These are phyloP conservation scores for Lactifluus piperatus DNA, from an alignment of 768 basidiomycete species.

Conservation along the genomic window DNA sequence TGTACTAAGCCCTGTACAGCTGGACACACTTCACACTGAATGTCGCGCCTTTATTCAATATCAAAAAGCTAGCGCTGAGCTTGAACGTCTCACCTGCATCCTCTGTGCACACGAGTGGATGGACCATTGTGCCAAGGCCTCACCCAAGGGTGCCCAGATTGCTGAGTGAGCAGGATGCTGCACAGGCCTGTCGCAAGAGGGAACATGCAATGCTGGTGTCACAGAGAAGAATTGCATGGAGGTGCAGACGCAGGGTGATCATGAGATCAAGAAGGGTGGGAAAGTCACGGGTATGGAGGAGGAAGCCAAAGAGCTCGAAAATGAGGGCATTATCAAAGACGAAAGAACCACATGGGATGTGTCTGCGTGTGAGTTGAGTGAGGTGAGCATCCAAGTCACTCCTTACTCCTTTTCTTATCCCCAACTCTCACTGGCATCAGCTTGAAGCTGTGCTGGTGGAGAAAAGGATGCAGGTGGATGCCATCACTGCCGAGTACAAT, in stretches of 20 bases:
- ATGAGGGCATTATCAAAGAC: conserved; percentile 64
- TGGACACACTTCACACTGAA: conserved; percentile 82
- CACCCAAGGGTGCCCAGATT: conserved; percentile 49
- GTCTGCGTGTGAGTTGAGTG: conserved; percentile 47
- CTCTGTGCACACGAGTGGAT: conserved; percentile 88
- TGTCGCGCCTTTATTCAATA: conserved; percentile 84
- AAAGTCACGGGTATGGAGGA: conserved; percentile 83
- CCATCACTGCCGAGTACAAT: too few species aligned
- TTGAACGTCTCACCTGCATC: conserved; percentile 76
- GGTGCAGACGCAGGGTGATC: conserved; percentile 70
- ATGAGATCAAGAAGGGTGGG: conserved; percentile 88
- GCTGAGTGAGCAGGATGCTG: conserved; percentile 39
- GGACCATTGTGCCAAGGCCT: conserved; percentile 43
- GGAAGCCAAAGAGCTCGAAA: conserved; percentile 66
- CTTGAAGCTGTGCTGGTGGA: too few species aligned
- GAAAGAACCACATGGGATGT: conserved; percentile 54
- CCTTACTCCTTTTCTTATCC: neutral
- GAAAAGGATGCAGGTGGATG: too few species aligned
- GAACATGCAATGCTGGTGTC: conserved; percentile 45
- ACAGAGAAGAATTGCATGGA: conserved; percentile 59
- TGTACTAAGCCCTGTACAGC: too few species aligned
- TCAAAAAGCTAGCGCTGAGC: conserved; percentile 81
- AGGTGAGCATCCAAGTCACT: too few species aligned
- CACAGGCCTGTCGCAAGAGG: conserved; percentile 37
- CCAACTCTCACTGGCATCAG: conserved; percentile 29